Percentiles rank a stretch among this genome's conserved stretches.
Evolutionary conservation across 345 rosid species (phyloP).

Genomic region (Hibiscus tridactylites): DNA sequence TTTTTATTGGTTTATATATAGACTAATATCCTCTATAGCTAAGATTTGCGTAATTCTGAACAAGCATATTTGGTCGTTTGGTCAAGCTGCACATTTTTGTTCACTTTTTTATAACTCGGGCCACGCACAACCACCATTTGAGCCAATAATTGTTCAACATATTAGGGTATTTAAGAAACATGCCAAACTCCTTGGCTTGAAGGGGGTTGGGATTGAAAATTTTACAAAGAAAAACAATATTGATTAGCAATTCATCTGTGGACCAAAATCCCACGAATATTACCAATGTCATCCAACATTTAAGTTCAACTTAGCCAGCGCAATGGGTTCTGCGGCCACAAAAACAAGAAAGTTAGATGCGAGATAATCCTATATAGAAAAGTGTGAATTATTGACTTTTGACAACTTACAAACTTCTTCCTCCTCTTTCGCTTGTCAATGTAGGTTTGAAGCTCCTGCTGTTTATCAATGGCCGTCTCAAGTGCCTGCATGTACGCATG

Average conservation of each 20-base stretch:
- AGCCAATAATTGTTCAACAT: not conserved
- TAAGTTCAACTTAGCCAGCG: conserved; percentile 14
- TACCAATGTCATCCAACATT: not conserved
- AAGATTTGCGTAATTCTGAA: no score
- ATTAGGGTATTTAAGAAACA: not conserved
- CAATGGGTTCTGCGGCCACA: conserved; percentile 16
- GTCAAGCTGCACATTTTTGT: no score
- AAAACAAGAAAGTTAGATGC: conserved; percentile 20
- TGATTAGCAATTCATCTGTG: not conserved
- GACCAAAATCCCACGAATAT: not conserved
- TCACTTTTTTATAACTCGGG: not conserved
- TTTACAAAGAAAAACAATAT: conserved; percentile 5
- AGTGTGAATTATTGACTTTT: not conserved
- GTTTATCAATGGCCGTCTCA: conserved; percentile 35
- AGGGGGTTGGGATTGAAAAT: not conserved
- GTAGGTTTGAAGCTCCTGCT: conserved; percentile 39
- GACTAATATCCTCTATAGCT: no score
- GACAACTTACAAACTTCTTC: conserved; percentile 28
- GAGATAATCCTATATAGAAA: not conserved
- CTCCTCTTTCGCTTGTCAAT: conserved; percentile 43
- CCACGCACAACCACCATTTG: not conserved
- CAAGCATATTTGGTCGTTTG: no score
- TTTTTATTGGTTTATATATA: no score
- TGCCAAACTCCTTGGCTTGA: not conserved
- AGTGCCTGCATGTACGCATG: conserved; percentile 34